Base-by-base conservation (phyloP, 305 asterid species). In the Caryopteris hybrid region DNA sequence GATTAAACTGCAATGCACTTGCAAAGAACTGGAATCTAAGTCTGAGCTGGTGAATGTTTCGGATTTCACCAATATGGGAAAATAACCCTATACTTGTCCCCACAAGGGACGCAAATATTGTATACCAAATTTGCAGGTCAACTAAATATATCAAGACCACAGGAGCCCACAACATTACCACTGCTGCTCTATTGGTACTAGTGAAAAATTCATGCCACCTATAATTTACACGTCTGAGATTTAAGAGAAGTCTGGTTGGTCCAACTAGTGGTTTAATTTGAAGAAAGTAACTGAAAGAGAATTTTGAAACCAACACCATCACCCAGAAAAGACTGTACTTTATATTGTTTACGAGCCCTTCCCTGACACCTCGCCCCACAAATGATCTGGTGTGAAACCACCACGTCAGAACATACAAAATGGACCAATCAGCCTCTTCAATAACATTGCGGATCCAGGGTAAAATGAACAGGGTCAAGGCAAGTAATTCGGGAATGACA, bases 1-100 rank as follows among this genome's bases (percentile, higher is more conserved):
- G 79, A 79, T 81, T 91, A 63, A 94, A 94, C 78, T 91, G 99
- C 88, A 94, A 74, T 21, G 99, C 99, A 67, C 98, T 87, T n/a
- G 97, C 94, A 72, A 94, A 94, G 80, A 94, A 91, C 80, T 88
- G 98, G 80, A 94, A 89, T 64, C 99, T 76, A 42, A 94, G 91
- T 22, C 96, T 83, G 52, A 94, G 87, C 81, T 94, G 99, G 71
- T 77, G 65, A 52, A 85, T 76, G 66, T 87, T 91, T 36, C 97
- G 90, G 70, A 94, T 94, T 77, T 94, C 99, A 3, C 99, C 99
- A 51, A 94, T 66, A 67, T 94, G 99, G 7, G 90, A 83, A 80
- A 87, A 82, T 55, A 94, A 46, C 31, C 99, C 99, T 8, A 83
- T 75, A 47, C 74, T 56, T 5, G 88, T 86, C 51, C 99, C 99